These are phyloP conservation scores for Pyrenochaeta sp. DNA, from an alignment of 2,329 filamentous ascomycete species.

Conservation along the genomic window DNA sequence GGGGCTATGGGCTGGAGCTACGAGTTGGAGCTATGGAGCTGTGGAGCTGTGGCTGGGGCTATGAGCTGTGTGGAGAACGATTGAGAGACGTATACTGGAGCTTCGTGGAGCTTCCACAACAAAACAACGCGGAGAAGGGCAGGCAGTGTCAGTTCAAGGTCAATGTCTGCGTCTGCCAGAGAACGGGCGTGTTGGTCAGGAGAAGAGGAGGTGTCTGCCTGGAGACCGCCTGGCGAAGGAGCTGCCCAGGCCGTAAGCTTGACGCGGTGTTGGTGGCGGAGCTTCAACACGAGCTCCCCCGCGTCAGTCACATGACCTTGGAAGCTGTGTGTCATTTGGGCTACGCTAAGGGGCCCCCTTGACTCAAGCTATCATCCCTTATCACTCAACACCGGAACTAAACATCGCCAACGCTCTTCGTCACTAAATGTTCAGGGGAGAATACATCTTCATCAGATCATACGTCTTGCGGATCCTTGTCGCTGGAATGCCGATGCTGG, in stretches of 20 bases:
- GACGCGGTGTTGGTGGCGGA: conserved; percentile 5
- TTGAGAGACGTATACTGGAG: conserved; percentile 3
- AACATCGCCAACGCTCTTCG: conserved; percentile 1
- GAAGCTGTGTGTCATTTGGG: not conserved
- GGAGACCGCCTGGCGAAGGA: conserved; percentile 9
- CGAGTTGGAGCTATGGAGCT: not conserved
- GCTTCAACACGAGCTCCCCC: conserved; percentile 5
- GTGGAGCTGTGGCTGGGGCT: not conserved
- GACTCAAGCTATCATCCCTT: not conserved
- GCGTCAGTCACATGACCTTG: conserved; percentile 1
- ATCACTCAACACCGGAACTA: conserved; percentile 9
- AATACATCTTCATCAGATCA: not conserved
- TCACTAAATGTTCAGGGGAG: not conserved
- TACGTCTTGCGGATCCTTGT: not conserved
- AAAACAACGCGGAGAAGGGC: no score
- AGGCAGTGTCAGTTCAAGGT: no score
- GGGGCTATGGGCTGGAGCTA: no score
- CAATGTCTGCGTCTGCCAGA: no score
- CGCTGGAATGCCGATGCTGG: not conserved
- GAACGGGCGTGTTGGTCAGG: conserved; percentile 5
- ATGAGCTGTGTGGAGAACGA: no score
- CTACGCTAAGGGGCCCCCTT: not conserved
- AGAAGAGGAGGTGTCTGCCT: conserved; percentile 9
- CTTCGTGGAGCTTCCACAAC: no score
- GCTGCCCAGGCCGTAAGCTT: conserved; percentile 3